Conservation (phyloP, 805 yeast genomes). For the Yamadazyma sp. region DNA sequence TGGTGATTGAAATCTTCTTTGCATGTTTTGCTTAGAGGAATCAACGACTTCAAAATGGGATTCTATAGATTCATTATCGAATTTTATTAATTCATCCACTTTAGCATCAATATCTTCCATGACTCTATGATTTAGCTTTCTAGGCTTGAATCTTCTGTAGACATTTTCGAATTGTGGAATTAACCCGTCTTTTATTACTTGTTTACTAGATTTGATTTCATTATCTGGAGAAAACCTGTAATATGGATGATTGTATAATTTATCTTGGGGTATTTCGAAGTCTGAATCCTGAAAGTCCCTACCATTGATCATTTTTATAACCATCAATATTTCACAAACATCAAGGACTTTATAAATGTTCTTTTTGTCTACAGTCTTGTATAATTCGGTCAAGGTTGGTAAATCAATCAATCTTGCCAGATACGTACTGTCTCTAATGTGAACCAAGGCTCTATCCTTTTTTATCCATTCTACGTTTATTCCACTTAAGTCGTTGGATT, state of each 20-base stretch:
- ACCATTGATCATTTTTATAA: slow-evolving; percentile 51
- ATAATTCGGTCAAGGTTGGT: slow-evolving; percentile 84
- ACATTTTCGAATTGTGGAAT: slow-evolving; percentile 77
- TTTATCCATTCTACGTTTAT: slow-evolving; percentile 82
- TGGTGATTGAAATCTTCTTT: slow-evolving; percentile 21
- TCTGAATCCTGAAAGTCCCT: slow-evolving; percentile 44
- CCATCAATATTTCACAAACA: slow-evolving; percentile 78
- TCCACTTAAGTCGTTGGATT: slow-evolving; percentile 69
- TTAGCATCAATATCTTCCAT: slow-evolving; percentile 75
- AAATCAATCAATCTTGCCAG: slow-evolving; percentile 85
- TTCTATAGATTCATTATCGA: slow-evolving; percentile 83
- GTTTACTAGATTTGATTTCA: slow-evolving; percentile 46
- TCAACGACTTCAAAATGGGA: slow-evolving; percentile 74
- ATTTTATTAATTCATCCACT: slow-evolving; percentile 69
- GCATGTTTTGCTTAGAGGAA: slow-evolving; percentile 35
- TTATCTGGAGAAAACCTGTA: slow-evolving; percentile 29
- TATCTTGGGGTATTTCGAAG: slow-evolving; percentile 39
- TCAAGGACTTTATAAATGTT: slow-evolving; percentile 86
- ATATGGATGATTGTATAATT: slow-evolving; percentile 36
- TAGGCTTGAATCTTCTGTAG: slow-evolving; percentile 65
- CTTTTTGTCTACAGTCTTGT: slow-evolving; percentile 85
- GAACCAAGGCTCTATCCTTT: slow-evolving; percentile 71
- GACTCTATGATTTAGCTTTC: slow-evolving; percentile 64
- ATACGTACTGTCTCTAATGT: slow-evolving; percentile 63
- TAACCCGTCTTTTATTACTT: slow-evolving; percentile 70